These are phyloP conservation scores for Pholiota molesta DNA, from an alignment of 768 basidiomycete species.

Conservation along the genomic window DNA sequence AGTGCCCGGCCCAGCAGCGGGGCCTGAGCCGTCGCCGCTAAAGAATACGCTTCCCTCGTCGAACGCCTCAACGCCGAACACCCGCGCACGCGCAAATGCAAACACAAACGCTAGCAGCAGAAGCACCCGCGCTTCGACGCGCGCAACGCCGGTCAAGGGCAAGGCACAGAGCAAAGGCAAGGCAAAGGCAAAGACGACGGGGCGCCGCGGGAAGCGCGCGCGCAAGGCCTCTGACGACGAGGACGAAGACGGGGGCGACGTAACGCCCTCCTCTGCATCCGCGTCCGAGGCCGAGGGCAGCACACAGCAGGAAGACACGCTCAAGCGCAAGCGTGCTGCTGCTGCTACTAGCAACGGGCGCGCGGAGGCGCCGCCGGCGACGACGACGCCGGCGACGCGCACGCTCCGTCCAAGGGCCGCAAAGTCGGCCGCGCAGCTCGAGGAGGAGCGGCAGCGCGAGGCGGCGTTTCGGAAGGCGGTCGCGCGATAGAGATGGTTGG, in stretches of 20 bases:
- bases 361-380: conserved; percentile 10
- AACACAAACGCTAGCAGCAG: not conserved
- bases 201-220: not conserved
- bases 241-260: not conserved
- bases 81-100: not conserved
- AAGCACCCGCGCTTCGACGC: not conserved
- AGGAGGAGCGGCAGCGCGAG: conserved; percentile 54
- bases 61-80: not conserved
- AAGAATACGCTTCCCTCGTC: not conserved
- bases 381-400: conserved; percentile 41
- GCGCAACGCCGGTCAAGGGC: not conserved
- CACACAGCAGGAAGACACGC: not conserved
- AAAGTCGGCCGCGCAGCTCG: conserved; percentile 52
- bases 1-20: not conserved
- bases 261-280: too few relatives aligned
- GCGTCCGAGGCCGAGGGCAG: too few relatives aligned
- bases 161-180: not conserved
- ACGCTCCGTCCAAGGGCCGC: conserved; percentile 60
- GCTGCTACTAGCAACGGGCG: not conserved
- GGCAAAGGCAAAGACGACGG: not conserved
- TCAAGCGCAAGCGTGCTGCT: not conserved
- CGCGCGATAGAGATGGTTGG: conserved; percentile 20
- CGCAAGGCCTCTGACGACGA: conserved; percentile 9
- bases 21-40: not conserved
- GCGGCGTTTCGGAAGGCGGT: conserved; percentile 51